phyloP scores from a whole-genome alignment of 148 eudicot genomes.

The Pouteria glomerata region DNA sequence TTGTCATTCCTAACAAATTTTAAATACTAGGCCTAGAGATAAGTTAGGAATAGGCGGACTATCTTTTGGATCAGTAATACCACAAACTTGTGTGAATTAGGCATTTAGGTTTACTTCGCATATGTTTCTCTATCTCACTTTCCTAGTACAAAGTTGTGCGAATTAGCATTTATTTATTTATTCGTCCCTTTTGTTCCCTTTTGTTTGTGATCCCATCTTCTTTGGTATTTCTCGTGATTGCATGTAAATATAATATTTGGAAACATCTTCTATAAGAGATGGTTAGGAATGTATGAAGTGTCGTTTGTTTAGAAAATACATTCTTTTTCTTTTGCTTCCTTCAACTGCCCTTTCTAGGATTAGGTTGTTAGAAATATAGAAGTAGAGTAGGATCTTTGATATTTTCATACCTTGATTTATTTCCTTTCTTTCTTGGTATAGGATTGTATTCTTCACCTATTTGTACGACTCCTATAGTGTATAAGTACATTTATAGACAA shows the following conservation, averaged over 20 bases:
- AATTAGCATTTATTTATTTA: too few relatives aligned
- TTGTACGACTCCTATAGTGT: too few relatives aligned
- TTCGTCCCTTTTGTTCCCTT: not conserved
- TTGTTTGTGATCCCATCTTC: not conserved
- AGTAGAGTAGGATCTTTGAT: too few relatives aligned
- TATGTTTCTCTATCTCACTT: not conserved
- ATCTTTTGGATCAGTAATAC: not conserved
- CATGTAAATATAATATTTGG: not conserved
- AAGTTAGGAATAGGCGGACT: not conserved
- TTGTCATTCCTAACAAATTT: not conserved
- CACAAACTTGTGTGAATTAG: not conserved
- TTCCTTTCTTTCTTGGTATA: too few relatives aligned
- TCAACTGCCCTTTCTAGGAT: not conserved
- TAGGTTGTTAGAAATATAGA: not conserved
- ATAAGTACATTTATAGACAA: too few relatives aligned
- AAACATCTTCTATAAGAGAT: not conserved
- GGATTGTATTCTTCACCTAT: too few relatives aligned
- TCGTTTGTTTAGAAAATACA: not conserved
- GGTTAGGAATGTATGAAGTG: not conserved
- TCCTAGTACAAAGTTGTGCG: not conserved
- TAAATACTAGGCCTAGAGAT: constrained; percentile 1
- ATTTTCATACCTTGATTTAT: too few relatives aligned
- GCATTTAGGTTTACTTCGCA: not conserved
- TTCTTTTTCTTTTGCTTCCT: not conserved
- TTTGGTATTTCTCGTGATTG: not conserved